These are phyloP conservation scores for Graphilbum ipis-grandicollis DNA, from an alignment of 2,329 filamentous ascomycete genomes.

Conservation along the genomic window DNA sequence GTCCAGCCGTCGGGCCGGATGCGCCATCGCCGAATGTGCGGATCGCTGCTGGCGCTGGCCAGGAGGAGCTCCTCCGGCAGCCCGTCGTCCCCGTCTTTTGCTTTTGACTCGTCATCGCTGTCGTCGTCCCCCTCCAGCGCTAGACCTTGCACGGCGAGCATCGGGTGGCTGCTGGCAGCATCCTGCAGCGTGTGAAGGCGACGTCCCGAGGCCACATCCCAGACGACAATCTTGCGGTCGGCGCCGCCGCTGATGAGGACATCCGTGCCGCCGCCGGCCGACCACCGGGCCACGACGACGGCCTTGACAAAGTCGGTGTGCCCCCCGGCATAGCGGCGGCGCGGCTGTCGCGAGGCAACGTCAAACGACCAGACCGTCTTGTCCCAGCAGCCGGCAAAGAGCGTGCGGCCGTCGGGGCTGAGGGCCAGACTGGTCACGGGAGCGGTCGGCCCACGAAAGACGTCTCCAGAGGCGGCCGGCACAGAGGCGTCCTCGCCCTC, in stretches of 20 bases:
- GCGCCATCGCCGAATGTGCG: constrained; percentile 63
- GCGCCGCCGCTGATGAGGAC: constrained; percentile 58
- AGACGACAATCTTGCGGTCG: constrained; percentile 69
- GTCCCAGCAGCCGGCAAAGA: constrained; percentile 91
- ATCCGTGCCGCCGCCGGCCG: constrained; percentile 38
- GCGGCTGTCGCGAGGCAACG: constrained; percentile 33
- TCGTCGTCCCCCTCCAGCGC: too few species aligned
- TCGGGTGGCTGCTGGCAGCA: constrained; percentile 17
- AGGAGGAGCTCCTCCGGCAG: constrained; percentile 40
- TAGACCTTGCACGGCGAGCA: constrained; percentile 69
- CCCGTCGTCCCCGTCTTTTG: too few species aligned
- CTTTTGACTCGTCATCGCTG: too few species aligned
- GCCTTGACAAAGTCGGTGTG: constrained; percentile 89
- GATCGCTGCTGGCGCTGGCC: constrained; percentile 67
- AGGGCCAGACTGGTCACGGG: constrained; percentile 66
- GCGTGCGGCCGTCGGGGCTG: constrained; percentile 25
- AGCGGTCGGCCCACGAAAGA: constrained; percentile 61
- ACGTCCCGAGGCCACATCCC: constrained; percentile 52
- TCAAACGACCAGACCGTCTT: constrained; percentile 82
- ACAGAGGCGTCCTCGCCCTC: too few species aligned
- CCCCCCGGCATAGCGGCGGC: constrained; percentile 48
- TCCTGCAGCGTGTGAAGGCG: constrained; percentile 66
- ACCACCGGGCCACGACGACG: constrained; percentile 44
- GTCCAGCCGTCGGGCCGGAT: constrained; percentile 34
- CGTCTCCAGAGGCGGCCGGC: too few species aligned